Evolutionary conservation across 2,329 filamentous ascomycete species (phyloP).

Genomic region (Aspergillus tubingensis): DNA sequence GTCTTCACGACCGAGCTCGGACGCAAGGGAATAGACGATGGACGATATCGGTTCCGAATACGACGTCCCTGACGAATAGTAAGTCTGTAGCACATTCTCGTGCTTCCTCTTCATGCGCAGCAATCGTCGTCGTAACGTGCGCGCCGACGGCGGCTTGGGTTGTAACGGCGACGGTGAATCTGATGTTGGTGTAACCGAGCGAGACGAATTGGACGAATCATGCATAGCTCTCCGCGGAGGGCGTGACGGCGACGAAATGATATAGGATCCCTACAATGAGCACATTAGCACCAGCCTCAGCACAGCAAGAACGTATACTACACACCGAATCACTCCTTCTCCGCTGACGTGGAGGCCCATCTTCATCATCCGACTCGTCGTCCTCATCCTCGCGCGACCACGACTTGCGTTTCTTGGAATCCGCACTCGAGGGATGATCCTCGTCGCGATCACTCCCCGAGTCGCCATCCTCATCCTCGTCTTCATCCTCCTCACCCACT

Average conservation of each 20-base stretch:
- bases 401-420: slow-evolving; percentile 71
- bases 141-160: slow-evolving; percentile 67
- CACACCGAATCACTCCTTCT: slow-evolving; percentile 83
- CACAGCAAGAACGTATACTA: background rate
- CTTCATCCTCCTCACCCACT: slow-evolving; percentile 71
- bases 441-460: slow-evolving; percentile 61
- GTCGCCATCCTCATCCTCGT: slow-evolving; percentile 63
- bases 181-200: slow-evolving; percentile 47
- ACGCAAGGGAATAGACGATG: slow-evolving; percentile 90
- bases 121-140: slow-evolving; percentile 70
- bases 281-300: slow-evolving; percentile 15
- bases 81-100: slow-evolving; percentile 72
- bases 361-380: slow-evolving; percentile 68
- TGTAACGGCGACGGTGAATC: slow-evolving; percentile 42
- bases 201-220: slow-evolving; percentile 49
- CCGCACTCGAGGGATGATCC: slow-evolving; percentile 42
- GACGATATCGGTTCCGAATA: slow-evolving; percentile 95
- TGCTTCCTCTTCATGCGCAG: slow-evolving; percentile 75
- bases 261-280: slow-evolving; percentile 39
- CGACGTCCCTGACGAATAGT: slow-evolving; percentile 84
- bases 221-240: slow-evolving; percentile 43
- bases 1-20: slow-evolving; percentile 91
- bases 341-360: slow-evolving; percentile 74
- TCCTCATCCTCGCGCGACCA: slow-evolving; percentile 72
- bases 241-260: slow-evolving; percentile 44